Percentiles rank a stretch among this genome's conserved stretches.
These are phyloP conservation scores for Castanopsis chinensis DNA, from an alignment of 306 rosid genomes.

Conservation along the genomic window DNA sequence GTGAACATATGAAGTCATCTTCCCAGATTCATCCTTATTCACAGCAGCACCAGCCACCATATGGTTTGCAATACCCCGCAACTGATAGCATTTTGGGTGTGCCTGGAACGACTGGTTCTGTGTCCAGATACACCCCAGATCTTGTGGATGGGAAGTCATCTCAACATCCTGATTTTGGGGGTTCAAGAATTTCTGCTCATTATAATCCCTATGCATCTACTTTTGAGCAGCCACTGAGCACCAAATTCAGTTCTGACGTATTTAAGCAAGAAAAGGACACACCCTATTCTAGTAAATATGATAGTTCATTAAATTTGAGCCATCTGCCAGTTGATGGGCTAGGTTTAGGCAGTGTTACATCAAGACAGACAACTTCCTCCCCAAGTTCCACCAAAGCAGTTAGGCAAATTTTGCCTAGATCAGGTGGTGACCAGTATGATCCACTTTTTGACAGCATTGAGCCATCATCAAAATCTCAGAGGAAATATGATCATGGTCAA, in stretches of 20 bases:
- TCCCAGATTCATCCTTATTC: conserved; percentile 43
- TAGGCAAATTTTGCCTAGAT: conserved; percentile 46
- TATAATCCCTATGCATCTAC: conserved; percentile 86
- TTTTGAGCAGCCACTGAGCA: conserved; percentile 77
- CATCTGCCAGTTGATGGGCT: conserved; percentile 37
- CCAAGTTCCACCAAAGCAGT: conserved; percentile 53
- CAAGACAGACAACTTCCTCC: conserved; percentile 52
- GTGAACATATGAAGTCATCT: conserved; percentile 46
- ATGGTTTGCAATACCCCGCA: conserved; percentile 43
- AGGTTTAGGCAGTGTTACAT: conserved; percentile 48
- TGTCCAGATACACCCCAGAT: conserved; percentile 53
- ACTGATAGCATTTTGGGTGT: conserved; percentile 43
- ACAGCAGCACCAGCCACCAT: conserved; percentile 50
- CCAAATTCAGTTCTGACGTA: conserved; percentile 55
- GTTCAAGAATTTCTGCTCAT: conserved; percentile 59
- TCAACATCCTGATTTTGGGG: conserved; percentile 46
- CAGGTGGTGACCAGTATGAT: conserved; percentile 77
- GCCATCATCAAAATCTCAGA: conserved; percentile 50
- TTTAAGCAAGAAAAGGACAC: conserved; percentile 52
- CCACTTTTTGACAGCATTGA: conserved; percentile 91
- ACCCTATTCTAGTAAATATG: conserved; percentile 36
- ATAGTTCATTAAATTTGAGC: conserved; percentile 36
- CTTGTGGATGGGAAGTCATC: conserved; percentile 44
- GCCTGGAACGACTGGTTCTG: conserved; percentile 48
- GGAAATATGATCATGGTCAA: conserved; percentile 45